Evolutionary conservation across 345 rosid species (phyloP), one percentile per base, ranked within the genome.

Genomic region (Moricandia moricandioides): DNA sequence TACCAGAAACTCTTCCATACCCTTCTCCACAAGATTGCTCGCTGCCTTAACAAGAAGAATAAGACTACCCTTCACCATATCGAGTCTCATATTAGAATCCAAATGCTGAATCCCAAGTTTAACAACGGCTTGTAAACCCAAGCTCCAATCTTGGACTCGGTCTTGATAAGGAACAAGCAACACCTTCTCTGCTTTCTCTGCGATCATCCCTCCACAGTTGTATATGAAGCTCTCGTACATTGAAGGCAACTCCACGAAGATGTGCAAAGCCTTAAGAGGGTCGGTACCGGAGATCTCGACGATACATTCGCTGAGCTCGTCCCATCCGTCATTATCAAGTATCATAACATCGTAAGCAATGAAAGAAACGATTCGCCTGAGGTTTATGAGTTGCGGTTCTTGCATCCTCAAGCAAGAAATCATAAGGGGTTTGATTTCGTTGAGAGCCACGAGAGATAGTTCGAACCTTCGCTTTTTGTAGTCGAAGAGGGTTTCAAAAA

Each of bases 271-370:
- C 24, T 21, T 21, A 21, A 21, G 24, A 21, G 24, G 24, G 3
- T 49, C 13, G 14, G 1, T 17, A 2, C 1, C 6, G 0, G 16
- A n/a, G 1, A 75, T 37, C 7, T 14, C 12, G 67, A 13, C 2
- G 37, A 75, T 67, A 35, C 54, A 60, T 3, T 67, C 79, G 7
- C 68, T 29, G 7, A 75, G 52, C 73, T 75, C 79, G 14, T 59
- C 68, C 73, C 79, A 75, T 14, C 40, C 61, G 24, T 2, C 24
- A 21, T 21, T 21, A 21, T 21, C 24, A 21, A 21, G 1, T 21
- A 21, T 2, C 24, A 56, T 0, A 5, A 65, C 66, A 13, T 31
- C 26, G 34, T 29, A 17, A 17, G 62, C 62, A 0, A 75, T 40
- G 0, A 14, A 49, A 47, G 61, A 47, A 0, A 66, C 65, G 71